phyloP scores from a whole-genome alignment of 345 rosid genomes.

The Gossypium australe region DNA sequence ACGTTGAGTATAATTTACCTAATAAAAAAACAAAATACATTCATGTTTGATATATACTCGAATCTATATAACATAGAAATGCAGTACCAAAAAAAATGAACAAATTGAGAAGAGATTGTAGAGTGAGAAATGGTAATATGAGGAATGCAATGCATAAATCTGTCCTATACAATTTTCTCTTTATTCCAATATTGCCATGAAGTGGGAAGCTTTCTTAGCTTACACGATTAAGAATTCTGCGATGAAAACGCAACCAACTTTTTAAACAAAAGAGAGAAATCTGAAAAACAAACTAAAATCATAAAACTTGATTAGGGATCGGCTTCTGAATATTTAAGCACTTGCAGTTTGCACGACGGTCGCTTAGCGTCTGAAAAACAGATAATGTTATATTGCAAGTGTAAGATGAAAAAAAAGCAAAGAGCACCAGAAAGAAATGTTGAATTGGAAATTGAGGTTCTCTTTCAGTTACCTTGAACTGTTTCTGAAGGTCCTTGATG shows the following conservation, averaged over 20 bases:
- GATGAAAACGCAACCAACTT: constrained; percentile 10
- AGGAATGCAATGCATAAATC: not conserved
- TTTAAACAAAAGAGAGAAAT: too few relatives aligned
- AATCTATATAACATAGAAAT: too few relatives aligned
- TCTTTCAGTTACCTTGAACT: constrained; percentile 51
- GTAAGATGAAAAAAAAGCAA: not conserved
- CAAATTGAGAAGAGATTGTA: not conserved
- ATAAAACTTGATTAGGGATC: not conserved
- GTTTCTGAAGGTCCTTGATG: constrained; percentile 87
- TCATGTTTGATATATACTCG: too few relatives aligned
- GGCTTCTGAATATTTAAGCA: constrained; percentile 38
- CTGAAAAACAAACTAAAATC: not conserved
- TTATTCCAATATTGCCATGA: constrained; percentile 16
- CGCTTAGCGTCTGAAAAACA: constrained; percentile 46
- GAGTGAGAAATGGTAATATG: not conserved
- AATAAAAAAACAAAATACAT: too few relatives aligned
- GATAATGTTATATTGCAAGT: not conserved
- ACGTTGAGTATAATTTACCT: too few relatives aligned
- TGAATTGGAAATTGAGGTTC: not conserved
- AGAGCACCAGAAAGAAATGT: not conserved
- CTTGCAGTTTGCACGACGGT: constrained; percentile 54
- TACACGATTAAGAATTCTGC: constrained; percentile 13
- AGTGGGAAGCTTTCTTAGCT: constrained; percentile 16
- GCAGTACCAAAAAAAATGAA: not conserved
- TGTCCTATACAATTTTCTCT: constrained; percentile 23